phyloP scores from a whole-genome alignment of 768 basidiomycete species.

The Rhodotorula graminis region DNA sequence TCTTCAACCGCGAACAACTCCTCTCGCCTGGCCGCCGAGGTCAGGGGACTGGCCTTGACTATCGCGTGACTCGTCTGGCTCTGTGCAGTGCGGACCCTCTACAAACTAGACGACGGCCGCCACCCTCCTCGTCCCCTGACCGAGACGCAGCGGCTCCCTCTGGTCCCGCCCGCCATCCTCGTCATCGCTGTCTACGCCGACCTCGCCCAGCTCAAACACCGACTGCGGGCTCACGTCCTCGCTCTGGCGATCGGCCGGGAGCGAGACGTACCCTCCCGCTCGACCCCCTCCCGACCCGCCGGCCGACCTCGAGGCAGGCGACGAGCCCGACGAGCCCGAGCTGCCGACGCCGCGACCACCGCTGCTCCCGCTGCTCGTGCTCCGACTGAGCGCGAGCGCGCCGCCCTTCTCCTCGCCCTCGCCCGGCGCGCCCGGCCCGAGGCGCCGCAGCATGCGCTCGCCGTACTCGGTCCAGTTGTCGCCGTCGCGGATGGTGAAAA shows the following conservation, averaged over 20 bases:
- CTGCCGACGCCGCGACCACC: no score
- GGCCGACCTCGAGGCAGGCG: no score
- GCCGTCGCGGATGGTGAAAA: slow-evolving; percentile 13
- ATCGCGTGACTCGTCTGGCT: no score
- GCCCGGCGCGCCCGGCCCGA: not conserved
- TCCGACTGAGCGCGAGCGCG: not conserved
- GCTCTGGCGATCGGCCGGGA: not conserved
- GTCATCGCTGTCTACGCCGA: not conserved
- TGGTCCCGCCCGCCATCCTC: not conserved
- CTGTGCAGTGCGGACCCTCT: no score
- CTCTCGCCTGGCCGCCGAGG: no score
- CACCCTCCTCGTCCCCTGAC: no score
- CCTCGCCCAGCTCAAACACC: not conserved
- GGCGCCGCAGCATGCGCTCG: slow-evolving; percentile 8
- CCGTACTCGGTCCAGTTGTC: slow-evolving; percentile 29
- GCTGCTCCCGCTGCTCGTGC: not conserved
- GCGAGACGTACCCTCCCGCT: not conserved
- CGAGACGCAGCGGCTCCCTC: no score
- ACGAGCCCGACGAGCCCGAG: not conserved
- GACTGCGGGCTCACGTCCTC: not conserved
- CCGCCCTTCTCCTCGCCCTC: not conserved
- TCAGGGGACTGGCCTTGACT: no score
- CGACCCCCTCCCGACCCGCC: not conserved
- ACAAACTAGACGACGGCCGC: no score
- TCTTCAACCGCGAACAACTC: no score